These are phyloP conservation scores for Talaromyces sp. DNA, from an alignment of 2,329 filamentous ascomycete species.

Conservation along the genomic window DNA sequence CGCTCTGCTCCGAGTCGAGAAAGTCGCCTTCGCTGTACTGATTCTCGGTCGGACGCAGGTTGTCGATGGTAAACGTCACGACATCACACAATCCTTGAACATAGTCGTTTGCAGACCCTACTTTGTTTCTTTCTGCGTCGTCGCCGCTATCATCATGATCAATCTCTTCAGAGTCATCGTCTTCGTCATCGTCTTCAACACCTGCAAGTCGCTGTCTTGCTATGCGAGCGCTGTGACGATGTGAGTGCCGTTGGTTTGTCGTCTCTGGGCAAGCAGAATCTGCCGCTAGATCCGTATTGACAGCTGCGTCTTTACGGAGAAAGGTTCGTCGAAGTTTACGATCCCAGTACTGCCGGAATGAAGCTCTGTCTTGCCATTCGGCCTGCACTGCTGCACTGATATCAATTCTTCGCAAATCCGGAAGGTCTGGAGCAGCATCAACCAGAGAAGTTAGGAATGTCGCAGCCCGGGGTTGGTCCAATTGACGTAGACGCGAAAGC, in stretches of 20 bases:
- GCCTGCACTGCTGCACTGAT: conserved; percentile 77
- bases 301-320: conserved; percentile 30
- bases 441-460: conserved; percentile 77
- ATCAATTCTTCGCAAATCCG: conserved; percentile 64
- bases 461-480: conserved; percentile 65
- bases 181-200: conserved; percentile 22
- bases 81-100: conserved; percentile 58
- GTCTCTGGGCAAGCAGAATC: background rate
- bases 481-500: conserved; percentile 73
- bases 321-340: conserved; percentile 59
- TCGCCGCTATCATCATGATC: conserved; percentile 19
- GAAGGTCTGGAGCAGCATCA: conserved; percentile 63
- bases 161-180: conserved; percentile 9
- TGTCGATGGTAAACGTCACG: conserved; percentile 60
- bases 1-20: conserved; percentile 57
- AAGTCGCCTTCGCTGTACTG: conserved; percentile 60
- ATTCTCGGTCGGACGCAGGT: conserved; percentile 57
- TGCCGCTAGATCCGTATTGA: background rate
- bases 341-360: conserved; percentile 75
- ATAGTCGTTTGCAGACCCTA: conserved; percentile 20
- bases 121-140: background rate
- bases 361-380: conserved; percentile 73
- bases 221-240: conserved; percentile 39
- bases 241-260: conserved; percentile 26
- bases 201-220: conserved; percentile 29